Conservation (phyloP, 2,329 filamentous ascomycete species). For the Calonectria pauciramosa region DNA sequence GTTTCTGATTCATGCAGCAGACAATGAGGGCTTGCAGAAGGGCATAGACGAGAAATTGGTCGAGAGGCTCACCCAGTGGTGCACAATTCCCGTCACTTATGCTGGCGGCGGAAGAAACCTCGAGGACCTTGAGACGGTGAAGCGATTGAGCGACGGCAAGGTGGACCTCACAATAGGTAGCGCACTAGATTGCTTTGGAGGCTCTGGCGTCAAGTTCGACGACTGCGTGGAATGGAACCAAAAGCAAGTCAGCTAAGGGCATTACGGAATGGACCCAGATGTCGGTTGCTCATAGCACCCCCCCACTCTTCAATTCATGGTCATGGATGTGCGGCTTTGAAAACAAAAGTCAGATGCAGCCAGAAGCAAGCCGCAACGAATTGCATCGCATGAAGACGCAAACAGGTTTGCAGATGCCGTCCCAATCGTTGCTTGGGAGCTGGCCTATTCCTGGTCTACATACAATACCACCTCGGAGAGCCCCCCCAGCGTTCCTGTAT, state of each 20-base stretch:
- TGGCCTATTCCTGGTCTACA: conserved; percentile 12
- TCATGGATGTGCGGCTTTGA: conserved; percentile 15
- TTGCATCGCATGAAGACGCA: conserved; percentile 27
- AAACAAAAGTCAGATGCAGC: conserved; percentile 22
- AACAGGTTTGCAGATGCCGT: conserved; percentile 18
- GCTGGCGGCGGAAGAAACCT: conserved; percentile 91
- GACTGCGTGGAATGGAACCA: conserved; percentile 93
- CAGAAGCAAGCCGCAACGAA: conserved; percentile 29
- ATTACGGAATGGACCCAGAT: conserved; percentile 5
- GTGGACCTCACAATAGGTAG: conserved; percentile 97
- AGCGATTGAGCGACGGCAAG: conserved; percentile 81
- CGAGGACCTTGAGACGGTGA: conserved; percentile 86
- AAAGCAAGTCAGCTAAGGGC: conserved; percentile 50
- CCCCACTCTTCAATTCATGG: conserved; percentile 10
- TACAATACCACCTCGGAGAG: conserved; percentile 17
- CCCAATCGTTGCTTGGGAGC: background rate
- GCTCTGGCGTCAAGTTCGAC: conserved; percentile 85
- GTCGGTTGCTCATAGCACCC: conserved; percentile 16
- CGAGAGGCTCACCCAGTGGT: conserved; percentile 83
- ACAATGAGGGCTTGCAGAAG: conserved; percentile 93
- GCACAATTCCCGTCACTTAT: conserved; percentile 93
- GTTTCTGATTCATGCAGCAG: conserved; percentile 96
- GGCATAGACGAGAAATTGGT: conserved; percentile 93
- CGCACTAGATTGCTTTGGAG: conserved; percentile 95
- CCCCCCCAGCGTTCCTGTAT: conserved; percentile 24